Percentiles rank a stretch among this genome's conserved stretches.
phyloP scores from a whole-genome alignment of 805 yeast genomes.

The Candida xyloterini region DNA sequence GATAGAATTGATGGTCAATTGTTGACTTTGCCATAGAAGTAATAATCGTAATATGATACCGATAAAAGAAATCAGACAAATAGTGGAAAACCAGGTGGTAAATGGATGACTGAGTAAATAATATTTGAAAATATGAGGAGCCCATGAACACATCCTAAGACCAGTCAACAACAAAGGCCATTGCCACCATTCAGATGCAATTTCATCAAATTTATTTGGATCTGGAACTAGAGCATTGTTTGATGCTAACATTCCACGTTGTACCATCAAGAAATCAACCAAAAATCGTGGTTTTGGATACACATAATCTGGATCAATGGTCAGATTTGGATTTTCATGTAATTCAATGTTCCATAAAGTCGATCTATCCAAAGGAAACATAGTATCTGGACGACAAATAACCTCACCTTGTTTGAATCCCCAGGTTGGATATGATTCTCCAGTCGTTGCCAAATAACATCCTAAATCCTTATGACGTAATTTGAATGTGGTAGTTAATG shows the following conservation, averaged over 20 bases:
- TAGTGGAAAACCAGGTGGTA: slow-evolving; percentile 59
- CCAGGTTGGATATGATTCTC: slow-evolving; percentile 85
- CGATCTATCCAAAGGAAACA: slow-evolving; percentile 43
- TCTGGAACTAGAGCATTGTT: slow-evolving; percentile 83
- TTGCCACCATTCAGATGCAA: slow-evolving; percentile 79
- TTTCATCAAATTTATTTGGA: slow-evolving; percentile 62
- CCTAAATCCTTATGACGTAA: slow-evolving; percentile 63
- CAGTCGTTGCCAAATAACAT: slow-evolving; percentile 86
- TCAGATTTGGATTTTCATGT: slow-evolving; percentile 52
- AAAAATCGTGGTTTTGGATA: slow-evolving; percentile 55
- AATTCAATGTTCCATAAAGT: slow-evolving; percentile 84
- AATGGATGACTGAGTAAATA: slow-evolving; percentile 67
- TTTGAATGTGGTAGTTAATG: slow-evolving; percentile 81
- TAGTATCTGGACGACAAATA: slow-evolving; percentile 54
- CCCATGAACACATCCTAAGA: slow-evolving; percentile 77
- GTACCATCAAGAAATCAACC: slow-evolving; percentile 67
- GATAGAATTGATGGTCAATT: slow-evolving; percentile 34
- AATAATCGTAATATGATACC: slow-evolving; percentile 38
- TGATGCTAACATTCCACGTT: slow-evolving; percentile 79
- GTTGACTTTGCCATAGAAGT: slow-evolving; percentile 70
- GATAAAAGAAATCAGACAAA: slow-evolving; percentile 43
- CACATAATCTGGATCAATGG: slow-evolving; percentile 30
- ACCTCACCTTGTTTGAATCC: slow-evolving; percentile 97
- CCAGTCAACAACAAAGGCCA: slow-evolving; percentile 75
- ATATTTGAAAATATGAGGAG: slow-evolving; percentile 50